Evolutionary conservation across 148 eudicot genomes (phyloP), one percentile per base, ranked within the genome.

Genomic region (Heliosperma pusillum): DNA sequence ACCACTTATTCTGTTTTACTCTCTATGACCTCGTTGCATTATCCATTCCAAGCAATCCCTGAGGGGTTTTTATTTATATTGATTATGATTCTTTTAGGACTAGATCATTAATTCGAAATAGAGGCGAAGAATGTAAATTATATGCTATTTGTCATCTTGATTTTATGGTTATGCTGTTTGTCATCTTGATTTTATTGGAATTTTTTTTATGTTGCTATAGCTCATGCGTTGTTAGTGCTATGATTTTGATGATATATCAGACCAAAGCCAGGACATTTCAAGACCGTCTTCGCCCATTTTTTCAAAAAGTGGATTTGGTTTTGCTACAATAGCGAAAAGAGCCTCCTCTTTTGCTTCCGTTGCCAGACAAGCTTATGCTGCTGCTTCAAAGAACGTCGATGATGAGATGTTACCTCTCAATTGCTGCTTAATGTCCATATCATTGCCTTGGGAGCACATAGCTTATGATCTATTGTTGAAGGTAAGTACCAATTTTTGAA

Each of bases 361-460:
- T 57, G 97, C 97, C 74, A 89, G 89, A 79, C 89, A 90, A 19
- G 97, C 96, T 36, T 90, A 87, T 71, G 92, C 91, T 30, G 90
- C 71, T 61, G 75, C 92, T 59, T 79, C 87, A 24, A 87, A 72
- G 69, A 79, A 69, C 64, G 73, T 83, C 4, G 89, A 87, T 53
- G 97, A 87, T 52, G 97, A 89, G 79, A 95, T 95, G 97, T 79
- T 92, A 69, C 99, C 97, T 56, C 91, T 95, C 2, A 92, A 90
- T 75, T 95, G 99, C 80, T 83, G 96, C 84, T 85, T 95, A 69
- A 95, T 95, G 93, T 95, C 99, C 50, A 71, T 95, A 57, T 92
- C 97, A 66, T 77, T 95, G 84, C 99, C 99, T 7, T 95, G 99
- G 99, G 99, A 95, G 78, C 86, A 89, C 80, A 92, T 95, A 52